These are phyloP conservation scores for Pseudogymnoascus sp. DNA, from an alignment of 2,329 filamentous ascomycete species.

Conservation along the genomic window DNA sequence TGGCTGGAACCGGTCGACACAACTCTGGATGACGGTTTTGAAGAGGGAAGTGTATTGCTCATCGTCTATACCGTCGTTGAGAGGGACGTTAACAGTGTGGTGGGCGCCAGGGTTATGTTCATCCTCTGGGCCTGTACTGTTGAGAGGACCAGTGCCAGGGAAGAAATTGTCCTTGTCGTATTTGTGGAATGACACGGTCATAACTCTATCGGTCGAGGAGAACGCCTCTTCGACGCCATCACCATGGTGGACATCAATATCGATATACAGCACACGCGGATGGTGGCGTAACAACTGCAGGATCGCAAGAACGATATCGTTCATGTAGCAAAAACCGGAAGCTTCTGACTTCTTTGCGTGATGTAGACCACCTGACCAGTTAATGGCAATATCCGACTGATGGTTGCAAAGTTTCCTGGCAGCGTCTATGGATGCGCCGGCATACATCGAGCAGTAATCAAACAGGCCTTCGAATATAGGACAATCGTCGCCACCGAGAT, in stretches of 20 bases:
- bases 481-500: slow-evolving; percentile 85
- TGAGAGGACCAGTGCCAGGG: slow-evolving; percentile 79
- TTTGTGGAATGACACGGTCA: slow-evolving; percentile 95
- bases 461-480: slow-evolving; percentile 94
- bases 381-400: slow-evolving; percentile 91
- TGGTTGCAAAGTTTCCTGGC: slow-evolving; percentile 79
- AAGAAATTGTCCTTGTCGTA: slow-evolving; percentile 82
- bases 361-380: slow-evolving; percentile 94
- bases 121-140: slow-evolving; percentile 76
- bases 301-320: slow-evolving; percentile 93
- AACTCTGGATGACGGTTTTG: slow-evolving; percentile 68
- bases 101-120: slow-evolving; percentile 82
- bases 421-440: slow-evolving; percentile 83
- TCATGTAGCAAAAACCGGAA: slow-evolving; percentile 97
- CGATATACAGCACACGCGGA: slow-evolving; percentile 85
- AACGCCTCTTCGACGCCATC: slow-evolving; percentile 90
- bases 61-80: slow-evolving; percentile 87
- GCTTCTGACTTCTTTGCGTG: slow-evolving; percentile 93
- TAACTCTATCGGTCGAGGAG: slow-evolving; percentile 79
- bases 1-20: slow-evolving; percentile 78
- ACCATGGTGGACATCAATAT: slow-evolving; percentile 88
- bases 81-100: slow-evolving; percentile 82
- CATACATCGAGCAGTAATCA: slow-evolving; percentile 90
- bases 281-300: slow-evolving; percentile 77
- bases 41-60: slow-evolving; percentile 83